Evolutionary conservation across 2,329 filamentous ascomycete species (phyloP), one percentile per base, ranked within the genome.

Genomic region (Xylariaceae sp.): DNA sequence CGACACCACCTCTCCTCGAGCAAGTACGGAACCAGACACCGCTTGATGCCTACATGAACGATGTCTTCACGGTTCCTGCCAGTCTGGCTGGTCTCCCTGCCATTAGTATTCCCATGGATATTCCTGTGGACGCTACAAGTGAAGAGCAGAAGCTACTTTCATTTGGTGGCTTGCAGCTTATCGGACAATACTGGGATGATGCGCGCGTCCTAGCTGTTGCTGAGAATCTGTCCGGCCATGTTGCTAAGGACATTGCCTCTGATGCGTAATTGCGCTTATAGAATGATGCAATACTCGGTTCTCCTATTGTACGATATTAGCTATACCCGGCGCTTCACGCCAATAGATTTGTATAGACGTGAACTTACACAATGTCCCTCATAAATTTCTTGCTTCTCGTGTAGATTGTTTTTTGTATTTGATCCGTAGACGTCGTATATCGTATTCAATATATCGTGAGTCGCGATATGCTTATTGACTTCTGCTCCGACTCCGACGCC

Each of bases 51-150:
- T 97, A 97, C 71, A 89, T 89, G 79, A 96, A 94, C 69, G 94
- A 99, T 75, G 88, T 97, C 1, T 93, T 97, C 68, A 97, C 94
- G 0, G 93, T 99, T 1, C 94, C 94, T 1, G 92, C 93, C 1
- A 97, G 92, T 75, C 77, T 99, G 65, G 94, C 93, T 0, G 94
- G 94, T 0, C 77, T 99, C 57, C 94, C 94, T 2, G 90, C 92
- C 9, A 83, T 97, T 54, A 97, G 89, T 66, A 80, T 99, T 9
- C 93, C 94, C 0, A 79, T 88, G 63, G 72, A 74, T 15, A 69
- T 79, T 60, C 71, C 73, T 0, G 56, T 71, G 1, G 62, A 62
- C 17, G 61, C 67, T 1, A 63, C 66, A 6, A 67, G 65, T 4
- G 70, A 72, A 1, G 67, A 72, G n/a, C 72, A 69, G 13, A 75